Evolutionary conservation across 2,329 filamentous ascomycete species (phyloP), one percentile per base, ranked within the genome.

Genomic region (Sclerotinia spermophila): DNA sequence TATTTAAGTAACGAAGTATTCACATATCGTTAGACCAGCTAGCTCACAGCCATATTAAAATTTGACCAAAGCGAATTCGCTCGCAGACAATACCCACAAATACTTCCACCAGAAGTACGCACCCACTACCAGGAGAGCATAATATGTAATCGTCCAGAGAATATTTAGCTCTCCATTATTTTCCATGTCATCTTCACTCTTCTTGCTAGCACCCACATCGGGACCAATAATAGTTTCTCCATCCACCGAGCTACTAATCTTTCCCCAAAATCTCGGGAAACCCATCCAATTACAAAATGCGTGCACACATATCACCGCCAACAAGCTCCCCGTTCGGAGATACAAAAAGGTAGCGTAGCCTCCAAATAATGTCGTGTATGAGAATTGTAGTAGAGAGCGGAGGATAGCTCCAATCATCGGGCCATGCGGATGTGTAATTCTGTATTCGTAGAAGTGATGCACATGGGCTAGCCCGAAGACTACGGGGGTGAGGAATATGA

Each of bases 371-470:
- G 93, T 94, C 0, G 96, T 99, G 81, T 97, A 99, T 5, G 86
- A 84, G 77, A 99, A 91, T 79, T 98, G 96, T 74, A 98, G 86
- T 17, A 94, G 74, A 2, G 93, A 93, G 65, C 93, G 89, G 40
- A 92, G 78, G 8, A 96, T 77, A 10, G 91, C 89, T 2, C 87
- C 84, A 1, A 85, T 74, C 19, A 90, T 78, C 0, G 92, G 87
- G 2, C 90, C 89, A 73, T 88, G 84, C 13, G 93, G 92, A 76
- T 96, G 89, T 1, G 91, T 92, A 71, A 97, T 84, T 70, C 91
- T 87, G 81, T 97, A 97, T 82, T 98, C 96, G 83, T 97, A 97
- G 80, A 97, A 93, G 82, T 99, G 96, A 81, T 99, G 95, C 62
- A 97, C 82, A 82, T 99, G 96, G 11, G 96, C 94, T 59, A 97